phyloP scores from a whole-genome alignment of 371 early-diverging fungal genomes.

The Apophysomyces variabilis region DNA sequence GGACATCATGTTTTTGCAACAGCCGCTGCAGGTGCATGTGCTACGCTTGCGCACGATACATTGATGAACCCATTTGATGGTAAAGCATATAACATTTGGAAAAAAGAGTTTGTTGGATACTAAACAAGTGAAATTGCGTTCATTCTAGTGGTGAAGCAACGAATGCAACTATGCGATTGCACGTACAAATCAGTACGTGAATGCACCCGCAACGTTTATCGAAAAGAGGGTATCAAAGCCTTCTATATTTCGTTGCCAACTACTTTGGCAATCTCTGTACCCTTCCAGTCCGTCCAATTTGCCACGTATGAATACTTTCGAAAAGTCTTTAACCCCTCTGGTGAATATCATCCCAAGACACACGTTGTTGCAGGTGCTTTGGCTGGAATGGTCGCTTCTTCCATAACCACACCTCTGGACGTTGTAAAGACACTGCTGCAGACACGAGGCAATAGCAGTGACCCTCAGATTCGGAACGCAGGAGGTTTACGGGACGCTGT shows the following conservation, averaged over 20 bases:
- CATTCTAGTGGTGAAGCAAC: slow-evolving; percentile 82
- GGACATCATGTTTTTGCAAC: slow-evolving; percentile 68
- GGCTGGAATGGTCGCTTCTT: slow-evolving; percentile 88
- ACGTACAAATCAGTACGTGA: slow-evolving; percentile 63
- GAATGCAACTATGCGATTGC: slow-evolving; percentile 85
- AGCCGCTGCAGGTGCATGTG: slow-evolving; percentile 84
- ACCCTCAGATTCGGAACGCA: slow-evolving; percentile 68
- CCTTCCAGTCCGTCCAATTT: slow-evolving; percentile 92
- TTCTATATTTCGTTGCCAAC: slow-evolving; percentile 94
- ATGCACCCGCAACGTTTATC: slow-evolving; percentile 68
- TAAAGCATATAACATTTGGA: slow-evolving; percentile 19
- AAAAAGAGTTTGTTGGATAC: background rate
- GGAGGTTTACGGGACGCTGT: slow-evolving; percentile 73
- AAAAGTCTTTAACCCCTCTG: slow-evolving; percentile 76
- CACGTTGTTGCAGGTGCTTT: slow-evolving; percentile 85
- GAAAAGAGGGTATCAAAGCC: slow-evolving; percentile 79
- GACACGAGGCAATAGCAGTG: slow-evolving; percentile 75
- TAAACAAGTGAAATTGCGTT: background rate
- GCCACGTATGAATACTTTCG: slow-evolving; percentile 86
- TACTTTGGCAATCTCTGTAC: slow-evolving; percentile 88
- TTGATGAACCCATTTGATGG: slow-evolving; percentile 94
- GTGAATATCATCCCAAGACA: slow-evolving; percentile 78
- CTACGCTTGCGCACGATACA: slow-evolving; percentile 83
- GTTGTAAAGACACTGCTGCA: slow-evolving; percentile 91
- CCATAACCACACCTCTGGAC: slow-evolving; percentile 88